phyloP scores from a whole-genome alignment of 306 rosid genomes.

The Lathyrus oleraceus region DNA sequence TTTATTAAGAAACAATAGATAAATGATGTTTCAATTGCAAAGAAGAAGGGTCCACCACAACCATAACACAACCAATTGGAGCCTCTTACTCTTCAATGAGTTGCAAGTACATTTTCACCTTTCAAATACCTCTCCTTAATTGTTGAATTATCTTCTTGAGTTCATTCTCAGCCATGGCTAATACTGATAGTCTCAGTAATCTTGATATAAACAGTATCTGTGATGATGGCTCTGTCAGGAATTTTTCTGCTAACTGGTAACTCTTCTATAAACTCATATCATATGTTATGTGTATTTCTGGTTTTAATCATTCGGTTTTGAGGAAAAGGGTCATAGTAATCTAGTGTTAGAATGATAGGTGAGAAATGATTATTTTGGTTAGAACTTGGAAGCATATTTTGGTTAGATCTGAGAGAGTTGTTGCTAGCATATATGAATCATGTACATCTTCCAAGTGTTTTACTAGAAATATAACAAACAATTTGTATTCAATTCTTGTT shows the following conservation, averaged over 20 bases:
- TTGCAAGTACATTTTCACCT: background rate
- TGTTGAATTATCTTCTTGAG: background rate
- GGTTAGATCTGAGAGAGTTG: slow-evolving; percentile 5
- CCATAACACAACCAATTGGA: slow-evolving; percentile 11
- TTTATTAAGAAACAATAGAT: background rate
- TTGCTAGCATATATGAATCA: background rate
- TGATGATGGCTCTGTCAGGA: slow-evolving; percentile 13
- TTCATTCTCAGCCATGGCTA: slow-evolving; percentile 34
- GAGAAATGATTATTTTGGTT: background rate
- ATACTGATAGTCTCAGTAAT: background rate
- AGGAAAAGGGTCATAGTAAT: background rate
- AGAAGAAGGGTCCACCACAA: slow-evolving; percentile 29
- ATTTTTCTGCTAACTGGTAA: slow-evolving; percentile 37
- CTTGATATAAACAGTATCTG: slow-evolving; percentile 12
- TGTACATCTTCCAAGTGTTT: background rate
- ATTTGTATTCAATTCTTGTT: background rate
- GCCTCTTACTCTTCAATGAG: slow-evolving; percentile 24
- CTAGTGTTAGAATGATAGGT: too few relatives aligned
- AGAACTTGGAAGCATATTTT: background rate
- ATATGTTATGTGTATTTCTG: background rate
- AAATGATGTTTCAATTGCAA: background rate
- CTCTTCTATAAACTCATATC: background rate
- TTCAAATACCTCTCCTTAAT: slow-evolving; percentile 10
- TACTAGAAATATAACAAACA: slow-evolving; percentile 5
- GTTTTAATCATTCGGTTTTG: background rate